Conservation (phyloP, 2,329 filamentous ascomycete genomes). For the Aspergillus sp. region DNA sequence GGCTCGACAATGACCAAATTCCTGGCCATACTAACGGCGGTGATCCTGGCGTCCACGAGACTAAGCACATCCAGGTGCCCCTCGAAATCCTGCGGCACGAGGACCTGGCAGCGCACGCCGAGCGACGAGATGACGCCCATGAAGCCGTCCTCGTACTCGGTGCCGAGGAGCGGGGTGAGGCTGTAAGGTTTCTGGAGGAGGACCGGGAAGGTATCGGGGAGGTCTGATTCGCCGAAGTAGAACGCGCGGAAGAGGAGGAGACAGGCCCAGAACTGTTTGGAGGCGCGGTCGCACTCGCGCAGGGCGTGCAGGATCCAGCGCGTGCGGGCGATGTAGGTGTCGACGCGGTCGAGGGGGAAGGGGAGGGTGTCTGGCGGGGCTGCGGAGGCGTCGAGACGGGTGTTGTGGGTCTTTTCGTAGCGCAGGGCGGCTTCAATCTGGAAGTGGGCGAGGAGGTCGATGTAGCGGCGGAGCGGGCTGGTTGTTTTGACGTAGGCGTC, state of each 20-base stretch:
- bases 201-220: constrained; percentile 41
- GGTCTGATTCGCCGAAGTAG: constrained; percentile 43
- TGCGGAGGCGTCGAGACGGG: constrained; percentile 27
- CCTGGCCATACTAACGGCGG: constrained; percentile 23
- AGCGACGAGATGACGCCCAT: constrained; percentile 22
- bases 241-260: constrained; percentile 50
- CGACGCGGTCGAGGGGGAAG: constrained; percentile 40
- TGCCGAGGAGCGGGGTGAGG: constrained; percentile 13
- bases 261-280: constrained; percentile 41
- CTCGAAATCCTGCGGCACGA: constrained; percentile 13
- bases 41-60: constrained; percentile 27
- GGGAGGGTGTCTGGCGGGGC: constrained; percentile 35
- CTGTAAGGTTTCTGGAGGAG: constrained; percentile 20
- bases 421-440: constrained; percentile 55
- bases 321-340: constrained; percentile 38
- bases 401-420: constrained; percentile 42
- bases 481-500: constrained; percentile 49
- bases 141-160: constrained; percentile 12
- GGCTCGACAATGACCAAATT: constrained; percentile 25
- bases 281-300: constrained; percentile 28
- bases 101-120: constrained; percentile 22
- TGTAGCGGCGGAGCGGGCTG: constrained; percentile 52
- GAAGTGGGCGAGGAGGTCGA: constrained; percentile 54
- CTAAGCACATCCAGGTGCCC: constrained; percentile 21
- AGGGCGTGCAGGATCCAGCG: constrained; percentile 34